Base-by-base conservation (phyloP, 2,329 filamentous ascomycete genomes). In the Pseudophaeomoniella oleicola region DNA sequence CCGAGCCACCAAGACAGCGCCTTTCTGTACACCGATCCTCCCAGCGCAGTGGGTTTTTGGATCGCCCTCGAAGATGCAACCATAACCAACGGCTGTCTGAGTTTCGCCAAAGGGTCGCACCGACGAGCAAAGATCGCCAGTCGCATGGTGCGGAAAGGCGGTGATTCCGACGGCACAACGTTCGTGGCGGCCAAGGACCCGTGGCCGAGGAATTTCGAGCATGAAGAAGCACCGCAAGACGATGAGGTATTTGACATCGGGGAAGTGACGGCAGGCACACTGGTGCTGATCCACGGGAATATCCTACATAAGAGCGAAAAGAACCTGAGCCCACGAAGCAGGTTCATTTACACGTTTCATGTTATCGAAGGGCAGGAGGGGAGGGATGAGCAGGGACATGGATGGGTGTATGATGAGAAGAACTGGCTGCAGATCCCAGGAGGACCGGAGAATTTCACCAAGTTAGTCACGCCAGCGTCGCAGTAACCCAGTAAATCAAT, bases 301-400 rank as follows among this genome's bases (percentile, higher is more conserved):
- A 62, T 94, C 48, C 56, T 96, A 62, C 90, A 98, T 60, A 93
- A 93, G 73, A 94, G 87, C 55, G 86, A 94, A 71, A 83, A 72
- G 67, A 98, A 98, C 55, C 70, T 73, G 38, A 93, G 87, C 55
- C 60, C 70, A 44, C 88, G 84, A 66, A 86, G 87, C 15, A 70
- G 88, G 46, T 92, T 90, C 54, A 94, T 94, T 37, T 98, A 96
- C 59, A 96, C 90, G 0, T 98, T 96, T 56, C 90, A 98, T 63
- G 74, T 93, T 39, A 96, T 96, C 51, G 90, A 96, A 61, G 82
- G 81, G 0, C 72, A 80, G 14, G 65, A 76, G 31, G 19, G 40
- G n/a, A 16, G n/a, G 13, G 15, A 15, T 4, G 32, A 34, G 11
- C 12, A 34, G 9, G 32, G 32, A 17, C 14, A 34, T 4, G 65